Evolutionary conservation across 768 basidiomycete species (phyloP).

Genomic region (Hygrocybe coccinea): DNA sequence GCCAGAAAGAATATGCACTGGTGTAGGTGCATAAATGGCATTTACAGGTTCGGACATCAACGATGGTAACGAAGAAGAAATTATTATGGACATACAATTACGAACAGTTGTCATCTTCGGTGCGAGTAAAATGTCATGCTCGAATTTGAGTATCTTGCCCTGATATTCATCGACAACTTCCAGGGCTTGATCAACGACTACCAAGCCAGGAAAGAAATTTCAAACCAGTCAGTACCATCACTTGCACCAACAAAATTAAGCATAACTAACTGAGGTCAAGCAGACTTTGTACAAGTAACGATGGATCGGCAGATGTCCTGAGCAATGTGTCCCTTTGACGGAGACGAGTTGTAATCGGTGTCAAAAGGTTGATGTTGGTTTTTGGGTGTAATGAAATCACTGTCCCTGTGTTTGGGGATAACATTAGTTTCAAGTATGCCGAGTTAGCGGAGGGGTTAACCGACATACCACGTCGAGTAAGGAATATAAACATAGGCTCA

Average conservation of each 20-base stretch:
- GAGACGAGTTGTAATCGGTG: conserved; percentile 55
- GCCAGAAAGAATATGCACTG: conserved; percentile 70
- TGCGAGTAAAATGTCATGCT: conserved; percentile 52
- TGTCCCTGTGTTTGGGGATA: conserved; percentile 47
- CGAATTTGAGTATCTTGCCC: conserved; percentile 52
- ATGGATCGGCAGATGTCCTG: conserved; percentile 59
- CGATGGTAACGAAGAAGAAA: background rate
- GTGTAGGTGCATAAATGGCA: no score
- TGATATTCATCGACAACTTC: conserved; percentile 68
- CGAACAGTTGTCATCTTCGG: conserved; percentile 58
- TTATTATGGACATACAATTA: conserved; percentile 39
- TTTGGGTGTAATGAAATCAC: conserved; percentile 56
- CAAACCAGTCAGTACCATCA: background rate
- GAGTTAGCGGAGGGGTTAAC: conserved; percentile 1
- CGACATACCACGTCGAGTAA: conserved; percentile 55
- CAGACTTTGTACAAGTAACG: conserved; percentile 62
- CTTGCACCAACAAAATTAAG: background rate
- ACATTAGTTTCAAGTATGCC: background rate
- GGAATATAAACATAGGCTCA: conserved; percentile 61
- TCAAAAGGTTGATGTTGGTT: conserved; percentile 44
- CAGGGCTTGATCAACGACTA: conserved; percentile 60
- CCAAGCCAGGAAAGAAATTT: background rate
- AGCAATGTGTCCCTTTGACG: conserved; percentile 55
- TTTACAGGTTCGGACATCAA: background rate
- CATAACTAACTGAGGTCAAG: conserved; percentile 49